Evolutionary conservation across 345 rosid species (phyloP).

Genomic region (Corchorus capsularis): DNA sequence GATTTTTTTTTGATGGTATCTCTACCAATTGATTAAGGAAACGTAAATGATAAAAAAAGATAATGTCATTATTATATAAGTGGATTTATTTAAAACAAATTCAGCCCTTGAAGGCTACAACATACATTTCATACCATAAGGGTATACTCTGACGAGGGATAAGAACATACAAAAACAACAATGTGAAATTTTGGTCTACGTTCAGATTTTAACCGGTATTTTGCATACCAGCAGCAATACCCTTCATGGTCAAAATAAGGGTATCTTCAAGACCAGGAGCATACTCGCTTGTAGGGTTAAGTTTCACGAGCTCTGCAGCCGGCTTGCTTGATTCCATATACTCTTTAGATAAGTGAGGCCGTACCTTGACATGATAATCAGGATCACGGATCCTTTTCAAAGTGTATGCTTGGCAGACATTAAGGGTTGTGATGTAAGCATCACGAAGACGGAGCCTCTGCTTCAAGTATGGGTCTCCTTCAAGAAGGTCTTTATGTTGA

Average conservation of each 20-base stretch:
- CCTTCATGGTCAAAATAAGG: slow-evolving; percentile 95
- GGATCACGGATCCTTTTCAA: slow-evolving; percentile 85
- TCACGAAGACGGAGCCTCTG: slow-evolving; percentile 93
- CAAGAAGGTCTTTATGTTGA: slow-evolving; percentile 84
- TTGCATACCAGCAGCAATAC: slow-evolving; percentile 93
- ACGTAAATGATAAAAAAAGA: neutral
- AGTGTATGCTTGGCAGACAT: slow-evolving; percentile 90
- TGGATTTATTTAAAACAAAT: slow-evolving; percentile 11
- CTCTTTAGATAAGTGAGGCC: slow-evolving; percentile 81
- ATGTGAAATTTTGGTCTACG: neutral
- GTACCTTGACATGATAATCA: slow-evolving; percentile 61
- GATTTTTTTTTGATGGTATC: too few relatives aligned
- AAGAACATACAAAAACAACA: too few relatives aligned
- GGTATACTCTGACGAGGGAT: neutral
- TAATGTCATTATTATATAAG: neutral
- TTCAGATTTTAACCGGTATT: slow-evolving; percentile 67
- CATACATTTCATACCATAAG: neutral
- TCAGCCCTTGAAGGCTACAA: neutral
- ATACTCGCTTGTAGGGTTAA: slow-evolving; percentile 87
- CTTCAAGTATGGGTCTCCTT: slow-evolving; percentile 93
- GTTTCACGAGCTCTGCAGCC: slow-evolving; percentile 77
- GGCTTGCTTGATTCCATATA: slow-evolving; percentile 69
- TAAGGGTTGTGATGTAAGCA: slow-evolving; percentile 88
- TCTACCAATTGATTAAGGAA: neutral
- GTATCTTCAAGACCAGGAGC: slow-evolving; percentile 96